These are phyloP conservation scores for Phlyctochytrium bullatum DNA, from an alignment of 192 early-diverging fungal genomes.

Conservation along the genomic window DNA sequence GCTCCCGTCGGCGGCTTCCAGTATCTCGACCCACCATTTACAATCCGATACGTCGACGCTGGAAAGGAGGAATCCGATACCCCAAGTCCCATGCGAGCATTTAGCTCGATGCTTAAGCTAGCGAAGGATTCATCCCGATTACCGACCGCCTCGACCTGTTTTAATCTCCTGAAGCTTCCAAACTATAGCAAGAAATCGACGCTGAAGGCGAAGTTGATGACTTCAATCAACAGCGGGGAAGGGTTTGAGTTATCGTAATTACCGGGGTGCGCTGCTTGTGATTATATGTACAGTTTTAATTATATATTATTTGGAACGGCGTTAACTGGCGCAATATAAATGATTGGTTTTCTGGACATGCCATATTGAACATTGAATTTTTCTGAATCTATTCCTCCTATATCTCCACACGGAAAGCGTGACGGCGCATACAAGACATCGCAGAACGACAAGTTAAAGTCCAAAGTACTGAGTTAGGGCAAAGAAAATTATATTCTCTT, in stretches of 20 bases:
- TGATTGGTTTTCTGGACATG: too few relatives aligned
- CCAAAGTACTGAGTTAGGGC: too few relatives aligned
- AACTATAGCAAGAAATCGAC: slow-evolving; percentile 31
- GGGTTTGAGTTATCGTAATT: slow-evolving; percentile 47
- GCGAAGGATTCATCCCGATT: slow-evolving; percentile 35
- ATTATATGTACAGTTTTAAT: too few relatives aligned
- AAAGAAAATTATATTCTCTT: too few relatives aligned
- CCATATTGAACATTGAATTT: too few relatives aligned
- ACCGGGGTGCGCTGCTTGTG: too few relatives aligned
- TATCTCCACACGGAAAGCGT: too few relatives aligned
- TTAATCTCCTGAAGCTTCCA: slow-evolving; percentile 48
- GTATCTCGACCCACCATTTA: slow-evolving; percentile 35
- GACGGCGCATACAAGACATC: too few relatives aligned
- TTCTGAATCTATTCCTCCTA: too few relatives aligned
- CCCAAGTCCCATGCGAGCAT: slow-evolving; percentile 11
- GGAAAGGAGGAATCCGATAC: slow-evolving; percentile 10
- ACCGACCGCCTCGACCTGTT: slow-evolving; percentile 44
- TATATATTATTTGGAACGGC: too few relatives aligned
- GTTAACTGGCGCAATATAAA: too few relatives aligned
- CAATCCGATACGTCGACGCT: slow-evolving; percentile 36
- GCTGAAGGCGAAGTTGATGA: slow-evolving; percentile 37
- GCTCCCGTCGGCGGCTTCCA: slow-evolving; percentile 41
- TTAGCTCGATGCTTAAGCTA: slow-evolving; percentile 33
- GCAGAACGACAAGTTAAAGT: too few relatives aligned
- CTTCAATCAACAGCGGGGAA: slow-evolving; percentile 38